Base-by-base conservation (phyloP, 2,329 filamentous ascomycete genomes). In the Cladosporium sp. region DNA sequence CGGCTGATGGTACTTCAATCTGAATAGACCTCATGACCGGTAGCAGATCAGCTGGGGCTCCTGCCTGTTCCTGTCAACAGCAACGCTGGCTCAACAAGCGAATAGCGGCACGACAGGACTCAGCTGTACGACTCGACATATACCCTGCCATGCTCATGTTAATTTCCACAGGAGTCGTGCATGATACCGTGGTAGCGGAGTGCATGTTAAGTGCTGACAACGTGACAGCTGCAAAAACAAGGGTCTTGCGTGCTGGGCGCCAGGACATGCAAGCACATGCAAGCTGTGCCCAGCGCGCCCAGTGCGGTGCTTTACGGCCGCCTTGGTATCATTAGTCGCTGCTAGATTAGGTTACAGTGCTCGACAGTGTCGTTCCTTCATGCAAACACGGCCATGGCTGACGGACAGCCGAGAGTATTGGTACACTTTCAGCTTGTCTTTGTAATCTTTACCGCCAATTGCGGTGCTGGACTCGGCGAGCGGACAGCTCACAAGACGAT, bases 191-290 rank as follows among this genome's bases (percentile, higher is more conserved):
- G 52, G 40, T 28, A 38, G 28, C 40, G 40, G 28, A 8, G 15
- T 30, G 43, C 43, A 22, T 47, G 47, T 22, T 20, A 45, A 56
- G 54, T 56, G 54, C 54, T 56, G 43, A 56, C 54, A 22, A n/a
- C 11, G 54, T 56, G 54, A 56, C 54, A 56, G 54, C 30, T 56
- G 42, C 54, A 47, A 34, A 25, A 34, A 30, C 47, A 22, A 15
- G 43, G 47, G 47, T 50, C 30, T 17, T 40, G 50, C 34, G 8
- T 52, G 22, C 51, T 55, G 42, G 51, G 51, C 51, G 51, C 51
- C 22, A 54, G 51, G 51, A 42, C 37, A 54, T 55, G 51, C 39
- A 55, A 56, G 54, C 54, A 56, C 42, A 52, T 52, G 50, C 50
- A 52, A 52, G 50, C 50, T 22, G 30, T 30, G 51, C 38, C 51